These are phyloP conservation scores for Saccharomyces eubayanus DNA, from an alignment of 805 yeast genomes.

Conservation along the genomic window DNA sequence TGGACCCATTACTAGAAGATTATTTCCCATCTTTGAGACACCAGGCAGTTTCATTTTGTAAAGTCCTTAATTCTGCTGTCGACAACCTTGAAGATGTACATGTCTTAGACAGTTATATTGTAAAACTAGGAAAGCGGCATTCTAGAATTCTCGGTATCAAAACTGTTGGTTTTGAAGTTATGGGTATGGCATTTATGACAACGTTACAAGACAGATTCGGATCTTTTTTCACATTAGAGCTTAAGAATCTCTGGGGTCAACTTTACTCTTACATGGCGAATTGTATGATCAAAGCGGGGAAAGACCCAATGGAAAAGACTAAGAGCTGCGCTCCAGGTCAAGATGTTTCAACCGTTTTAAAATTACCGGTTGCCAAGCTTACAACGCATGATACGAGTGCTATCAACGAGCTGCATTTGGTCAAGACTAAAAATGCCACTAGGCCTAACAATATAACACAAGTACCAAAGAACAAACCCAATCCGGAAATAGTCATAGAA, in stretches of 20 bases:
- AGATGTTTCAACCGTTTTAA: neutral
- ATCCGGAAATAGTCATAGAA: neutral
- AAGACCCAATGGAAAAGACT: conserved; percentile 27
- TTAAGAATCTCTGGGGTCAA: conserved; percentile 65
- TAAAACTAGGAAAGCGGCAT: conserved; percentile 64
- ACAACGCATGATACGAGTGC: neutral
- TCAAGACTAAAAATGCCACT: neutral
- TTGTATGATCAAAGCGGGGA: conserved; percentile 46
- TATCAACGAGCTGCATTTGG: neutral
- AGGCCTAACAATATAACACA: neutral
- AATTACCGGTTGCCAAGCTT: neutral
- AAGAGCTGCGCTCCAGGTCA: neutral
- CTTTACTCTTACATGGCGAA: conserved; percentile 62
- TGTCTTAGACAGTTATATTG: conserved; percentile 49
- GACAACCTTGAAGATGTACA: conserved; percentile 52
- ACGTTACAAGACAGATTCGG: conserved; percentile 61
- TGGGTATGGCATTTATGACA: conserved; percentile 65
- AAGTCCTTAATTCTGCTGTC: conserved; percentile 63
- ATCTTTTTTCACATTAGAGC: conserved; percentile 43
- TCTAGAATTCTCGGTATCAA: conserved; percentile 68
- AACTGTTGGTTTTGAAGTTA: conserved; percentile 53
- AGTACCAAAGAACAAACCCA: neutral
- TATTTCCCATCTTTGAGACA: conserved; percentile 68
- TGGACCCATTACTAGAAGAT: conserved; percentile 52
- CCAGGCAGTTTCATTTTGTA: conserved; percentile 75